Evolutionary conservation across 2,329 filamentous ascomycete genomes (phyloP).

Genomic region (Talaromyces sp.): DNA sequence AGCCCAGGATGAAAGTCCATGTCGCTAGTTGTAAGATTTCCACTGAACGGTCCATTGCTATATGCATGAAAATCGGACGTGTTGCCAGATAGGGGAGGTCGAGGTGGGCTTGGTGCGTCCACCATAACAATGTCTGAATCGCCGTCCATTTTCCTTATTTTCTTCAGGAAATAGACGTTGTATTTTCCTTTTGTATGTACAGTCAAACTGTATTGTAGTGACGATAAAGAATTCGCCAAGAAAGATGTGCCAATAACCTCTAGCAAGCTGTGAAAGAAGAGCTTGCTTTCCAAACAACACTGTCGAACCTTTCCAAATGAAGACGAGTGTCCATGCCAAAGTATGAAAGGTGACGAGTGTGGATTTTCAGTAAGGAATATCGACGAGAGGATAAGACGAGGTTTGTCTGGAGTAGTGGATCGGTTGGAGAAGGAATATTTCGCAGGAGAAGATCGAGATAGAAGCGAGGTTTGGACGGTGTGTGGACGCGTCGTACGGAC

Average conservation of each 20-base stretch:
- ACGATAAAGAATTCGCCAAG: background rate
- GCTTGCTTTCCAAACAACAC: background rate
- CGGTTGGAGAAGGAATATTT: background rate
- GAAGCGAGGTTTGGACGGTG: background rate
- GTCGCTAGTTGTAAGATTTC: too few species aligned
- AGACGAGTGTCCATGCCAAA: background rate
- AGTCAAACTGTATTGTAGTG: background rate
- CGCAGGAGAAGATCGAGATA: too few species aligned
- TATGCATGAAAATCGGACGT: background rate
- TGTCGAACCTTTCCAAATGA: background rate
- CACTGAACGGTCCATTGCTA: too few species aligned
- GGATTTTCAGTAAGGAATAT: too few species aligned
- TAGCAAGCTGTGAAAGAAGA: background rate
- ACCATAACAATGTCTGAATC: background rate
- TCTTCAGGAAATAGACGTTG: background rate
- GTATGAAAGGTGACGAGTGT: too few species aligned
- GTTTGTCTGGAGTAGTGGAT: background rate
- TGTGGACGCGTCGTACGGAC: background rate
- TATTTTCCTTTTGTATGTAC: background rate
- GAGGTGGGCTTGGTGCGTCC: background rate
- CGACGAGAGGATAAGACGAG: background rate
- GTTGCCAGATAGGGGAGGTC: background rate
- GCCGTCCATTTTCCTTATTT: constrained; percentile 2
- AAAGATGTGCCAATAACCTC: background rate
- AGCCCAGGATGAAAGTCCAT: too few species aligned